phyloP scores from a whole-genome alignment of 345 rosid species.

The Heritiera fomes region DNA sequence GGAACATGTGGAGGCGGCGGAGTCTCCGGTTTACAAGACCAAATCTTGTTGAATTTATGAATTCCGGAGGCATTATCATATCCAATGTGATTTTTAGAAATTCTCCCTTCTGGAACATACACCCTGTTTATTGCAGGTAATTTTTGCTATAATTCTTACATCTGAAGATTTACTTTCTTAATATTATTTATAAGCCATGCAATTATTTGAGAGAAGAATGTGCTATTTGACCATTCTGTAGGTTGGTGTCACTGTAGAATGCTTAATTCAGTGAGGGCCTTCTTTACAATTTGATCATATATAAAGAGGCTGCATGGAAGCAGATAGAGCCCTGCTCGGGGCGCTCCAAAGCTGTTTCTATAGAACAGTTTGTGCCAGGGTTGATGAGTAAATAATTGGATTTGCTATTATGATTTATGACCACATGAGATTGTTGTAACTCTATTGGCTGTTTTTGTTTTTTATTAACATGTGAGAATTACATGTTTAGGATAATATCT shows the following conservation, averaged over 20 bases:
- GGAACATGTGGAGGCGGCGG: conserved; percentile 93
- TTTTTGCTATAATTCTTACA: not conserved
- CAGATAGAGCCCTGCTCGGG: not conserved
- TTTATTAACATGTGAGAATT: not conserved
- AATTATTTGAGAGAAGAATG: too few relatives aligned
- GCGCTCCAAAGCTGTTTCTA: not conserved
- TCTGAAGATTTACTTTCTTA: not conserved
- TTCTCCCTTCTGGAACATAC: conserved; percentile 96
- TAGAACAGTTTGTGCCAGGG: not conserved
- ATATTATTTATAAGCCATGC: not conserved
- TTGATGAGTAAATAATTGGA: not conserved
- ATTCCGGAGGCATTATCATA: conserved; percentile 69
- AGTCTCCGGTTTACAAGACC: conserved; percentile 83
- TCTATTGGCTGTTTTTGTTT: not conserved
- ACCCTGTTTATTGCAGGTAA: conserved; percentile 96
- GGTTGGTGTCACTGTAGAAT: not conserved
- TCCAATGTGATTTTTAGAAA: conserved; percentile 79
- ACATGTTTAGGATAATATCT: not conserved
- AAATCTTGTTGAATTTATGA: conserved; percentile 68
- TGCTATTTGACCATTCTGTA: not conserved
- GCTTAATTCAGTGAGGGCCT: not conserved
- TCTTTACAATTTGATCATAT: not conserved
- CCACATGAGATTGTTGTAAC: not conserved
- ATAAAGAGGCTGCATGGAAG: not conserved
- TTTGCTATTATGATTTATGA: not conserved